Conservation (phyloP, 1,284 basidiomycete genomes). For the Sanghuangporus weigelae region DNA sequence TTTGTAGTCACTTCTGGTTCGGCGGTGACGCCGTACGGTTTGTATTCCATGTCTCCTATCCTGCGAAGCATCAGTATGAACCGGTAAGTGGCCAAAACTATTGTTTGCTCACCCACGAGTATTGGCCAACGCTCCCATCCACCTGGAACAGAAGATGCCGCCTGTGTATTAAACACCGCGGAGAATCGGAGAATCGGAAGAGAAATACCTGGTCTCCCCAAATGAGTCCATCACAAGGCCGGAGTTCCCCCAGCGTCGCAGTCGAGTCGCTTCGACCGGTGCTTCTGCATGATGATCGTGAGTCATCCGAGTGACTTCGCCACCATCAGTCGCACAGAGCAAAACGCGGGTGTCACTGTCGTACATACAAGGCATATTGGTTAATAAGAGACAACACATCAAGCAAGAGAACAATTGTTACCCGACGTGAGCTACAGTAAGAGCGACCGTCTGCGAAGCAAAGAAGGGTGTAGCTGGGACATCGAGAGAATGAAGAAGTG, state of each 20-base stretch:
- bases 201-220: constrained; percentile 75
- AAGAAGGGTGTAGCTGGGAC: constrained; percentile 75
- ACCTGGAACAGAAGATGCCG: constrained; percentile 39
- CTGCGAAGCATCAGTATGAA: constrained; percentile 33
- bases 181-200: neutral
- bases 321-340: constrained; percentile 71
- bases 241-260: constrained; percentile 88
- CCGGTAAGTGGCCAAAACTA: neutral
- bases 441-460: constrained; percentile 57
- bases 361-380: constrained; percentile 6
- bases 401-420: constrained; percentile 30
- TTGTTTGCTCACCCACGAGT: constrained; percentile 66
- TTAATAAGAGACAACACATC: constrained; percentile 1
- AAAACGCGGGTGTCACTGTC: constrained; percentile 85
- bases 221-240: constrained; percentile 92
- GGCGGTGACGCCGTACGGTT: constrained; percentile 87
- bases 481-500: constrained; percentile 82
- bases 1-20: constrained; percentile 90
- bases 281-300: constrained; percentile 93
- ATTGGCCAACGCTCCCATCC: constrained; percentile 96
- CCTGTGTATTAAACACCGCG: neutral
- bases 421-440: constrained; percentile 94
- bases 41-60: constrained; percentile 89
- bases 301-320: constrained; percentile 75
- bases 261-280: constrained; percentile 75